Conservation (phyloP, 257 asterid species). For the Solanum commersonii region DNA sequence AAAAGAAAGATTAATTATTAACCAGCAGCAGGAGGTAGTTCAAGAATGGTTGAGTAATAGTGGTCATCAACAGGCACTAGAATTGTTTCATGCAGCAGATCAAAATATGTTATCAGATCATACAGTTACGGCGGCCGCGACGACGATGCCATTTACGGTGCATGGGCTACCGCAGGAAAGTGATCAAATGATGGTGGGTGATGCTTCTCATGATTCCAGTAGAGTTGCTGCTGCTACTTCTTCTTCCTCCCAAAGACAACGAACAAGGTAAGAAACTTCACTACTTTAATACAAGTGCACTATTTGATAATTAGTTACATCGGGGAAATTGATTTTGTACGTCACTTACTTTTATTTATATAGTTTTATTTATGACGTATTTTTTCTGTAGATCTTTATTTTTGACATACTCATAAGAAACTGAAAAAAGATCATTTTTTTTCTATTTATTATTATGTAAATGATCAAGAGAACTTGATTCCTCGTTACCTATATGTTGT, state of each 20-base stretch:
- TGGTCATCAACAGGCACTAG: constrained; percentile 18
- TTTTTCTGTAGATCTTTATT: no score
- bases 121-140: not conserved
- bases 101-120: not conserved
- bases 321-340: not conserved
- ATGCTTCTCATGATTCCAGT: constrained; percentile 20
- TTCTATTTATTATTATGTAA: no score
- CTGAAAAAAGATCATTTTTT: no score
- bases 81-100: constrained; percentile 14
- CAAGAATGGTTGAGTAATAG: constrained; percentile 38
- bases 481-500: not conserved
- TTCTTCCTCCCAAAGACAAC: constrained; percentile 25
- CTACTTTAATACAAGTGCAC: not conserved
- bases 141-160: not conserved
- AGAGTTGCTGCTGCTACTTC: constrained; percentile 3
- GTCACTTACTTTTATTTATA: not conserved
- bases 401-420: no score
- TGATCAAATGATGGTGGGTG: not conserved
- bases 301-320: not conserved
- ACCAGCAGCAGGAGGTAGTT: constrained; percentile 8
- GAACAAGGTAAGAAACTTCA: constrained; percentile 50
- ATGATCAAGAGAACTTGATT: not conserved
- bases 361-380: no score
- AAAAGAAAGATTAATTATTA: constrained; percentile 21
- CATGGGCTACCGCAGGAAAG: not conserved